Evolutionary conservation across 345 rosid species (phyloP), one percentile per base, ranked within the genome.

Genomic region (Linum trigynum): DNA sequence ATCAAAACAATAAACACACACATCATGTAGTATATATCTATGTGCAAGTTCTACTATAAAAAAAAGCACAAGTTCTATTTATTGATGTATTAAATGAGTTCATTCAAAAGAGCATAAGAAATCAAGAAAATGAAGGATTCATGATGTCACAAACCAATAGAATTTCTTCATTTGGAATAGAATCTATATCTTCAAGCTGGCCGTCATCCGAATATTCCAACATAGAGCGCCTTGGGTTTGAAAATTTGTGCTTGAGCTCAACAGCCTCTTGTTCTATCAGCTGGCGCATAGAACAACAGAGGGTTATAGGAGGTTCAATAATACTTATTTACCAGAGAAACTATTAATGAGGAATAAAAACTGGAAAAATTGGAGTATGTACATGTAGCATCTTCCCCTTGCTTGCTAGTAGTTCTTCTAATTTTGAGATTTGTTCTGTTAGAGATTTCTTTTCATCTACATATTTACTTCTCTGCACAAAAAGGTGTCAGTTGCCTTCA

Each of bases 91-190:
- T 23, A 23, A 23, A 23, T 23, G 32, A 16, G 7, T 16, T 7
- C 5, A 32, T 16, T 4, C 32, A 57, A 57, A 16, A 57, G 32
- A 16, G 59, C 59, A 57, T n/a, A n/a, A 57, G 59, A 57, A 57
- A 57, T 57, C 38, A 57, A 16, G 8, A 35, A 5, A 16, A 23
- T 23, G 32, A 23, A 23, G 32, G 38, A 57, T 3, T 57, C 11
- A 9, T 35, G n/a, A 55, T 2, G 65, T 38, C 66, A 79, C 74
- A 72, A 72, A 86, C 98, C 92, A 92, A 77, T 39, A 92, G 73
- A 83, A 90, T 85, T 83, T 92, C 98, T 62, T 92, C 97, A 74
- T 92, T 92, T 65, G 97, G 97, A 79, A 92, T 84, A 71, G 86
- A 80, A 75, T 92, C 97, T 66, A 90, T 88, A 61, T 92, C 98